Evolutionary conservation across 306 rosid species (phyloP).

Genomic region (Vigna unguiculata): DNA sequence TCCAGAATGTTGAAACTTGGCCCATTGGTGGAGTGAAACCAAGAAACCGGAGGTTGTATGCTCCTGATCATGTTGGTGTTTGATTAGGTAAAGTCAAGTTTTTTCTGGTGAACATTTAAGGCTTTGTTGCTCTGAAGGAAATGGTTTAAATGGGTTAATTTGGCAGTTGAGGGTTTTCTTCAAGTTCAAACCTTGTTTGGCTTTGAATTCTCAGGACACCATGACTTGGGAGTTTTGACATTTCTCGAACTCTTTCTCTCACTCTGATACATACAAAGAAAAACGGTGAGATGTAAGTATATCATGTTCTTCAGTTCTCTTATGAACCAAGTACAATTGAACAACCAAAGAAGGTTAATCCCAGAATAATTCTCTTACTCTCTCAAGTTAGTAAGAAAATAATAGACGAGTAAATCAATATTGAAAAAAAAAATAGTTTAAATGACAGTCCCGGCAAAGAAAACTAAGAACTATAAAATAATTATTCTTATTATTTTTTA

Average conservation of each 20-base stretch:
- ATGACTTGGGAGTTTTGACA: slow-evolving; percentile 45
- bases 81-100: slow-evolving; percentile 51
- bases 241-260: slow-evolving; percentile 36
- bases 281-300: no score
- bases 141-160: slow-evolving; percentile 43
- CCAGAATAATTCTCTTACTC: no score
- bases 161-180: slow-evolving; percentile 59
- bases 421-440: no score
- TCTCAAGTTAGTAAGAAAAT: no score
- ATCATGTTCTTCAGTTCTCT: no score
- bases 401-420: no score
- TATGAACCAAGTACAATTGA: no score
- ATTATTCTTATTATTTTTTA: no score
- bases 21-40: slow-evolving; percentile 54
- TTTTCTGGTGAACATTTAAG: slow-evolving; percentile 46
- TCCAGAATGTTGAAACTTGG: slow-evolving; percentile 53
- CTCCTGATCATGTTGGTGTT: slow-evolving; percentile 41
- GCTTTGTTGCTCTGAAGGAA: slow-evolving; percentile 31
- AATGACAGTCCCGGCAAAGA: no score
- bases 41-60: slow-evolving; percentile 45
- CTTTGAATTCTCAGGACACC: slow-evolving; percentile 54
- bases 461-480: no score
- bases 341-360: no score
- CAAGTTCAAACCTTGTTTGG: slow-evolving; percentile 54
- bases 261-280: no score